phyloP scores from a whole-genome alignment of 345 rosid species.

The Dimocarpus longan region DNA sequence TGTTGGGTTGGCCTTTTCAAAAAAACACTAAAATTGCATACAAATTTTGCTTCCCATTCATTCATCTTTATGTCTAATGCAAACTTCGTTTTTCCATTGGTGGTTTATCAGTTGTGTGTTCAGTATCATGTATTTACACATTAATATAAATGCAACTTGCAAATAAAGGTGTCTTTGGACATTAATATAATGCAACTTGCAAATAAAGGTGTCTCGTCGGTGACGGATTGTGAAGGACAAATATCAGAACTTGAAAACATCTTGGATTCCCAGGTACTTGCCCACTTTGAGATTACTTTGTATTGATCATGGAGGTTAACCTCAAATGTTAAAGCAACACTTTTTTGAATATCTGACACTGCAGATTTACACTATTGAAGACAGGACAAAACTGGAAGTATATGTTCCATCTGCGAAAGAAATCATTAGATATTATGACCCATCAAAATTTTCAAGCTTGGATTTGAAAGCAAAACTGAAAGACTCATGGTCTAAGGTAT shows the following conservation, averaged over 20 bases:
- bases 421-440: slow-evolving; percentile 59
- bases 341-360: slow-evolving; percentile 22
- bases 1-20: neutral
- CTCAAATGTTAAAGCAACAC: slow-evolving; percentile 1
- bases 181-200: slow-evolving; percentile 7
- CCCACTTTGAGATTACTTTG: slow-evolving; percentile 6
- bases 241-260: slow-evolving; percentile 73
- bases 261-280: slow-evolving; percentile 70
- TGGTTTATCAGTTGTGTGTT: neutral
- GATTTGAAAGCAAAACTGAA: slow-evolving; percentile 60
- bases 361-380: slow-evolving; percentile 68
- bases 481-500: slow-evolving; percentile 70
- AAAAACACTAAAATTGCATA: neutral
- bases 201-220: slow-evolving; percentile 49
- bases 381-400: slow-evolving; percentile 47
- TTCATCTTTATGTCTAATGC: neutral
- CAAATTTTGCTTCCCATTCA: neutral
- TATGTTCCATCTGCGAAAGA: slow-evolving; percentile 61
- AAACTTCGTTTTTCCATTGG: neutral
- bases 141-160: slow-evolving; percentile 15
- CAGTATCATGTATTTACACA: neutral
- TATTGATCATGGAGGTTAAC: neutral
- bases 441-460: slow-evolving; percentile 31
- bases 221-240: slow-evolving; percentile 55
- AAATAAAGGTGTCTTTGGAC: no score